Base-by-base conservation (phyloP, 139 green algal species). In the Haematococcus lacustris region DNA sequence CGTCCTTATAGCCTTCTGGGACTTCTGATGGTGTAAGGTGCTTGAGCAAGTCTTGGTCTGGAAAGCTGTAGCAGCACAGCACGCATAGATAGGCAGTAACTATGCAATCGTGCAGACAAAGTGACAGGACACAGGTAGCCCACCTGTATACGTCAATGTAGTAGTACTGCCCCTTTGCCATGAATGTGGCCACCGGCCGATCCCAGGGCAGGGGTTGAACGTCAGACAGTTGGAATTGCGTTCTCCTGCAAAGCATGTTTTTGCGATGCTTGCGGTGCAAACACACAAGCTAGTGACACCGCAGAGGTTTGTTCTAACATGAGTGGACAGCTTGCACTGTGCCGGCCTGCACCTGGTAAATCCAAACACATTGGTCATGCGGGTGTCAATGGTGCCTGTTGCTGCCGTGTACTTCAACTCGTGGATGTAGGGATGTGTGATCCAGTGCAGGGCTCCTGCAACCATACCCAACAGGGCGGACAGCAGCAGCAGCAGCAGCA, bases 381-480 rank as follows among this genome's bases (percentile, higher is more conserved):
- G 21, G 9, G 66, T 43, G 3, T 71, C 61, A 3, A 82, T 3
- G 25, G 51, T 34, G 13, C 71, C 59, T 1, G 39, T 79, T 33
- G 68, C 41, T 6, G 75, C 71, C 9, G 57, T 38, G 72, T 79
- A 85, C 23, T 75, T 51, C 21, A 85, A 71, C 68, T 79, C 79
- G 33, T 85, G 79, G 17, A 85, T 71, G 68, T 85, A 85, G 3
- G 79, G 79, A 62, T 81, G 41, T 13, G 79, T 76, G 3, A 85
- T 76, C 79, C 79, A 85, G 69, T 85, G 79, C 47, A 85, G 53
- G 3, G 79, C 71, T 25, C 74, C 79, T 84, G 66, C 28, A 61
- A 7, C 3, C 64, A 68, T 28, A 25, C 5, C 21, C 5, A 5
- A 65, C 5, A 5, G 32, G 57, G 57, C 57, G 32, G 57, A n/a